Evolutionary conservation across 2,329 filamentous ascomycete genomes (phyloP).

Genomic region (Drechslerella coelobrocha): DNA sequence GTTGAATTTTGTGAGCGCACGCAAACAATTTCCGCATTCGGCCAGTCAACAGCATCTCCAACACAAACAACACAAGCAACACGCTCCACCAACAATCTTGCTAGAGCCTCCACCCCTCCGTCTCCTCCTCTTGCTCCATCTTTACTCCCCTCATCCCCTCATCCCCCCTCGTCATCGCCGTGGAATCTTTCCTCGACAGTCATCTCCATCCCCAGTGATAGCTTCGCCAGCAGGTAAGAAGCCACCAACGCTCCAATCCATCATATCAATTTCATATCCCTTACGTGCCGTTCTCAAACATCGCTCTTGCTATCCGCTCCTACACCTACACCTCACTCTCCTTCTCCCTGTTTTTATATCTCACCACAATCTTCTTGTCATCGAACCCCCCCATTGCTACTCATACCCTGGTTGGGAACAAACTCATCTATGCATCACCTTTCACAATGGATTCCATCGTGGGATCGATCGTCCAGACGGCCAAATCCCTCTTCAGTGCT

Average conservation of each 20-base stretch:
- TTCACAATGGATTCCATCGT: slow-evolving; percentile 3
- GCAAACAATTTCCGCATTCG: slow-evolving; percentile 31
- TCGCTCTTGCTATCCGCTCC: background rate
- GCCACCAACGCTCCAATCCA: too few species aligned
- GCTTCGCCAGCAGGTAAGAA: too few species aligned
- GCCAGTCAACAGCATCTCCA: slow-evolving; percentile 17
- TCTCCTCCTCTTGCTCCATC: background rate
- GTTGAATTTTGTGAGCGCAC: background rate
- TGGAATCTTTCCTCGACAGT: background rate
- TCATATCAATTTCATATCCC: too few species aligned
- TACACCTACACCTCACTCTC: background rate
- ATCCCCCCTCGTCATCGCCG: background rate
- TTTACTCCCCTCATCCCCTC: background rate
- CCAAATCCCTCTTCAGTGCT: background rate
- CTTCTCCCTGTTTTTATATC: background rate
- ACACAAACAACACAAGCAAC: slow-evolving; percentile 44
- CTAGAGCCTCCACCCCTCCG: background rate
- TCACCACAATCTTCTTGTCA: background rate
- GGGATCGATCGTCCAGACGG: background rate
- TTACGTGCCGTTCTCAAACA: too few species aligned
- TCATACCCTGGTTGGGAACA: background rate
- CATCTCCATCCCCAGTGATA: background rate
- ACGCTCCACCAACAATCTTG: background rate
- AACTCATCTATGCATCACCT: background rate
- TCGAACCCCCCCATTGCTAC: background rate